Evolutionary conservation across 1,139 yeast species (phyloP), one percentile per base, ranked within the genome.

Genomic region (Suhomyces bokatorum): DNA sequence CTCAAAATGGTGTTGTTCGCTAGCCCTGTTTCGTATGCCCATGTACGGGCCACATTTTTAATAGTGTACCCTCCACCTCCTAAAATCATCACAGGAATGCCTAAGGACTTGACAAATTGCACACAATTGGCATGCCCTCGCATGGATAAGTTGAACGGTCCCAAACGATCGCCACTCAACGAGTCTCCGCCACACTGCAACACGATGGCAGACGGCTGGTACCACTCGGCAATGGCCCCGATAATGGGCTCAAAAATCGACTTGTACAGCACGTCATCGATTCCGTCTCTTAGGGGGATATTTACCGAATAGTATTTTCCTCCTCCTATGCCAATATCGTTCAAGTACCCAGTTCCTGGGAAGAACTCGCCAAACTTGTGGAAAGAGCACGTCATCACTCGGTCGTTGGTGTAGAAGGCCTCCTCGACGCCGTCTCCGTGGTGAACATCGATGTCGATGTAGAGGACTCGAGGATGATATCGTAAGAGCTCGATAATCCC

Each of bases 341-440:
- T 81, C 52, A 88, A 76, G 62, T 88, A 91, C 42, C 97, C 97
- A 2, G 97, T 90, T 39, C 97, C 97, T 1, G 97, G 97, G 79
- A 90, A 90, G 63, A 88, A 90, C 65, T 90, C 97, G 32, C 97
- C 97, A 62, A 89, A 93, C 63, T 93, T 91, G 70, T 93, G 99
- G 75, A 93, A 93, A 6, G 97, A 88, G 60, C 95, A 89, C 0
- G 98, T 91, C 97, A 93, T 90, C 40, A 93, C 99, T 52, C 98
- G 73, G 64, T 93, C 98, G 10, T 96, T 90, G 12, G 97, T 83
- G 66, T 91, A 93, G 59, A 93, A 93, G 0, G 98, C 98, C 64
- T 93, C 98, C 66, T 93, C 97, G 27, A 93, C 99, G 49, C 98
- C 99, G 66, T 93, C 99, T 46, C 99, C 99, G 60, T 93, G 99